Conservation (phyloP, 257 asterid species). For the Jacaranda mimosifolia region DNA sequence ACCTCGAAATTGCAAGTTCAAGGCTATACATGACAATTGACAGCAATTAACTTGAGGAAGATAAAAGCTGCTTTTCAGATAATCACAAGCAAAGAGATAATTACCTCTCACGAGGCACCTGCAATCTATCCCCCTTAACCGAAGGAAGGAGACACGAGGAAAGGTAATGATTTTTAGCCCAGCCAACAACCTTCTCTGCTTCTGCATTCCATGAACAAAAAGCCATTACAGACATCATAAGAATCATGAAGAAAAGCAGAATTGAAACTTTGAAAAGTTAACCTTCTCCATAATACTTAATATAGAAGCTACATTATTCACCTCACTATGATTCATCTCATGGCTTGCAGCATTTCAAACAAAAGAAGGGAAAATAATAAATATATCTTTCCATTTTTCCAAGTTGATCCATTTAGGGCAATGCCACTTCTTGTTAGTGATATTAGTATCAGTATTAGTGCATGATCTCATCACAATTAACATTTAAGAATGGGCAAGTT, state of each 20-base stretch:
- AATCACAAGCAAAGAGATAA: constrained; percentile 39
- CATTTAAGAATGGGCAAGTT: not conserved
- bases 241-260: constrained; percentile 12
- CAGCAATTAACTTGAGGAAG: constrained; percentile 36
- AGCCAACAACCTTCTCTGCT: constrained; percentile 91
- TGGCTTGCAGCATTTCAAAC: constrained; percentile 10
- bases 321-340: not conserved
- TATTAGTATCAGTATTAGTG: constrained; percentile 1
- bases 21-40: constrained; percentile 58
- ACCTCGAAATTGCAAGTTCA: constrained; percentile 84
- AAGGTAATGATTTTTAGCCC: constrained; percentile 96
- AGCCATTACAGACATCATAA: constrained; percentile 9
- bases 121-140: constrained; percentile 77
- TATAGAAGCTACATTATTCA: constrained; percentile 1
- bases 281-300: not conserved
- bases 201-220: constrained; percentile 55
- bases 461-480: not conserved
- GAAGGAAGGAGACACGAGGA: constrained; percentile 73
- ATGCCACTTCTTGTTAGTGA: not conserved
- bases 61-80: constrained; percentile 25
- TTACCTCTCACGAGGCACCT: constrained; percentile 89
- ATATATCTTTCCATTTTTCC: constrained; percentile 5
- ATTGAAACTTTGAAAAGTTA: not conserved
- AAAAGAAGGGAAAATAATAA: not conserved
- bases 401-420: not conserved